Conservation (phyloP, 805 yeast genomes). For the Candida boleticola region DNA sequence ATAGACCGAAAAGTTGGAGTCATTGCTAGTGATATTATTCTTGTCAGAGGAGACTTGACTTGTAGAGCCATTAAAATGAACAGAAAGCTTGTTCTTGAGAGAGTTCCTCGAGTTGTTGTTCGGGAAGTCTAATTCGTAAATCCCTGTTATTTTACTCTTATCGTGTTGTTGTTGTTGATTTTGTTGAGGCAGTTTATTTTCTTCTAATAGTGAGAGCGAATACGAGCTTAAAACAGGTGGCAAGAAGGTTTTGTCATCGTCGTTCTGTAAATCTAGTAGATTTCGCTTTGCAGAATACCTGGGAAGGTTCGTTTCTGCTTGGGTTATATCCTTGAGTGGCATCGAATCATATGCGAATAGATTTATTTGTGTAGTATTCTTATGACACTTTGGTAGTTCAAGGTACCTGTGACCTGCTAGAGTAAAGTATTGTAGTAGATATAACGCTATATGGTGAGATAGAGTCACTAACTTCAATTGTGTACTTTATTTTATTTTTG, state of each 20-base stretch:
- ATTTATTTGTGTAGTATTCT: too few relatives aligned
- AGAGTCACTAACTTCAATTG: too few relatives aligned
- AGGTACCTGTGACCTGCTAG: too few relatives aligned
- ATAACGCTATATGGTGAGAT: too few relatives aligned
- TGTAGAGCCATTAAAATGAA: conserved; percentile 33
- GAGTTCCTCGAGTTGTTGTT: conserved; percentile 15
- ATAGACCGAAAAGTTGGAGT: conserved; percentile 3
- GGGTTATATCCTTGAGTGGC: conserved; percentile 14
- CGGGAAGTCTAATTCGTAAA: conserved; percentile 33
- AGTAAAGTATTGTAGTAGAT: too few relatives aligned
- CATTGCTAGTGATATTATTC: neutral
- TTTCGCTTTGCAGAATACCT: conserved; percentile 11
- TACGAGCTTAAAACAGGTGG: conserved; percentile 63
- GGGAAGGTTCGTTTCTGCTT: conserved; percentile 5
- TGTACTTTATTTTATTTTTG: too few relatives aligned
- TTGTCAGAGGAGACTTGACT: too few relatives aligned
- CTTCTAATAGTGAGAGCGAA: conserved; percentile 51
- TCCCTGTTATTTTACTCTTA: conserved; percentile 22
- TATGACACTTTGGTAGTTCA: too few relatives aligned
- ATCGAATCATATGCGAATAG: neutral
- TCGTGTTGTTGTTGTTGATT: conserved; percentile 3
- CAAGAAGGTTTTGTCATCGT: conserved; percentile 51
- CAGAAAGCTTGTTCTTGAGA: conserved; percentile 30
- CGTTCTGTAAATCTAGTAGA: conserved; percentile 12
- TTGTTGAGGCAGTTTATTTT: conserved; percentile 16